phyloP scores from a whole-genome alignment of 768 basidiomycete species.

The Naganishia onofrii region DNA sequence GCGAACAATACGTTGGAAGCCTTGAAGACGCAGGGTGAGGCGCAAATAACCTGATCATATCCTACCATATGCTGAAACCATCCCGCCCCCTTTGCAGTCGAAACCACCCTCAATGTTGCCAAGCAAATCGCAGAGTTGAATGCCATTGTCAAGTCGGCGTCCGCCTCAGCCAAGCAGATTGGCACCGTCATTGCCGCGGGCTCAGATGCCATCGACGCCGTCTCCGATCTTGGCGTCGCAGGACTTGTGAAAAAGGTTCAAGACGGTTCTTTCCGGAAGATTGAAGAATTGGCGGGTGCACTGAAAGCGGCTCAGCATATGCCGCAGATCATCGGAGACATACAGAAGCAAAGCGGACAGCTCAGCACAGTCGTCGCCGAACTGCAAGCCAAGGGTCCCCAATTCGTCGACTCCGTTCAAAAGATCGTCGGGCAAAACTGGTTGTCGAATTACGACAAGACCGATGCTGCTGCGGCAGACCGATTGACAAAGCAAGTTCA shows the following conservation, averaged over 20 bases:
- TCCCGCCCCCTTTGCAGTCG: not conserved
- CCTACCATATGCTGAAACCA: too few species aligned
- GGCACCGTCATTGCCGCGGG: not conserved
- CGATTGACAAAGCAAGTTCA: not conserved
- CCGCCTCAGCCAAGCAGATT: not conserved
- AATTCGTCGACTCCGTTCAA: constrained; percentile 10
- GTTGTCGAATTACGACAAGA: not conserved
- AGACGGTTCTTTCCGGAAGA: not conserved
- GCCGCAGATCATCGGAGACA: not conserved
- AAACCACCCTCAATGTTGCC: not conserved
- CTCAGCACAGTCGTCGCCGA: not conserved
- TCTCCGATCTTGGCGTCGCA: constrained; percentile 10
- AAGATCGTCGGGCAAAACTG: constrained; percentile 1
- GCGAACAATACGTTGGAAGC: constrained; percentile 11
- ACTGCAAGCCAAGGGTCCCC: not conserved
- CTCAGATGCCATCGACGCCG: not conserved
- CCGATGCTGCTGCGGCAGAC: not conserved
- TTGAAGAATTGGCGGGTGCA: not conserved
- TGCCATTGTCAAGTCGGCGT: not conserved
- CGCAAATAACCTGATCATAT: not conserved
- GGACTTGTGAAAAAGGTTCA: not conserved
- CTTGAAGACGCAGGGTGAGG: constrained; percentile 9
- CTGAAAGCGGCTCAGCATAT: constrained; percentile 12
- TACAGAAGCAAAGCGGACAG: not conserved
- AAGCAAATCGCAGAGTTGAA: constrained; percentile 1